A percentile compares a stretch with the other conserved stretches of the same genome.
Conservation (phyloP, 176 grass and related monocot species). For the Cocos nucifera region DNA sequence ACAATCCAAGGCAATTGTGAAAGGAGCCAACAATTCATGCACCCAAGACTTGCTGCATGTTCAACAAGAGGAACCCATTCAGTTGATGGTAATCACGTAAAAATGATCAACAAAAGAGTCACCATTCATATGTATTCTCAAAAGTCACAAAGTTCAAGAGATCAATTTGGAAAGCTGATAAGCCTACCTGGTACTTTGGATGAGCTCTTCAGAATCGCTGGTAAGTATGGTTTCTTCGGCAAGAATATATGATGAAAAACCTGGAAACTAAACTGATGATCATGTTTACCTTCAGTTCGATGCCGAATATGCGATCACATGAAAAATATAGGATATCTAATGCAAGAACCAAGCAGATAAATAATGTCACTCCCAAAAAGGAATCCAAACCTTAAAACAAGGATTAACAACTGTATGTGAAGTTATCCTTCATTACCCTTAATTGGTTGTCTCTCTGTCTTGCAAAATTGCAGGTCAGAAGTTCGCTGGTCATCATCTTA, state of each 20-base stretch:
- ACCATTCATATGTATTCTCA: constrained; percentile 33
- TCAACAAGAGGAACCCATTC: constrained; percentile 3
- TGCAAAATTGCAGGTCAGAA: constrained; percentile 42
- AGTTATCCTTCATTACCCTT: background rate
- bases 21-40: too few species aligned
- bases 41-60: background rate
- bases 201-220: constrained; percentile 49
- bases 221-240: constrained; percentile 37
- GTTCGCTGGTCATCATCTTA: constrained; percentile 37
- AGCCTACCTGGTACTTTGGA: constrained; percentile 56
- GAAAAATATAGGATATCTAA: background rate
- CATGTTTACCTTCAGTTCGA: too few species aligned
- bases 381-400: too few species aligned
- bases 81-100: constrained; percentile 7
- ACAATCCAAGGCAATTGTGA: too few species aligned
- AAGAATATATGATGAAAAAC: background rate
- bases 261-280: too few species aligned
- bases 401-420: too few species aligned
- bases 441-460: background rate
- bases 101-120: constrained; percentile 46
- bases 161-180: constrained; percentile 54
- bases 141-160: constrained; percentile 10
- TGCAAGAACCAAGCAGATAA: background rate
- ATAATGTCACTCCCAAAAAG: too few species aligned
- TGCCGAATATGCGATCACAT: background rate